Evolutionary conservation across 306 rosid genomes (phyloP).

Genomic region (Prosopis cineraria): DNA sequence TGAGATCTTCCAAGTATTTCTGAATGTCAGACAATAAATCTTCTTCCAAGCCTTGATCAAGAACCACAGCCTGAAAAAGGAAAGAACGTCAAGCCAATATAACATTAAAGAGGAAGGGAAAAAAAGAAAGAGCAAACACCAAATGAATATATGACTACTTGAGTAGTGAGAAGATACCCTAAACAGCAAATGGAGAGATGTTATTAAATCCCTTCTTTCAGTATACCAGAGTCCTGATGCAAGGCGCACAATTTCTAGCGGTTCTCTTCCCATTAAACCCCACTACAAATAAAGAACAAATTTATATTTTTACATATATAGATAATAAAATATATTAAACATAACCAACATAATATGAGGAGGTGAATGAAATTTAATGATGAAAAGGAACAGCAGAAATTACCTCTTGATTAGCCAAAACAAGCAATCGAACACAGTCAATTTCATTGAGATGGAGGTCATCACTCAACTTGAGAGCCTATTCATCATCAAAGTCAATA

Average conservation of each 20-base stretch:
- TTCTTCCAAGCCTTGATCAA: constrained; percentile 87
- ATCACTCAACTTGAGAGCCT: constrained; percentile 93
- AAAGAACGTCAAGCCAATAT: constrained; percentile 31
- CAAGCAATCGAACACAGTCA: constrained; percentile 82
- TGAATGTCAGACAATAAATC: constrained; percentile 76
- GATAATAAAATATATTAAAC: neutral
- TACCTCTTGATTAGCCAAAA: constrained; percentile 92
- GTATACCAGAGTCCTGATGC: constrained; percentile 94
- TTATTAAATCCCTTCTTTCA: constrained; percentile 88
- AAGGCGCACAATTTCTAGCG: constrained; percentile 74
- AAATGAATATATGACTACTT: constrained; percentile 23
- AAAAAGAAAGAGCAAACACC: neutral
- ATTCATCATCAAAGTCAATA: constrained; percentile 33
- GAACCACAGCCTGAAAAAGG: constrained; percentile 84
- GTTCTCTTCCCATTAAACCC: constrained; percentile 92
- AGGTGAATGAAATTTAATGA: neutral
- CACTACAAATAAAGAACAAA: constrained; percentile 48
- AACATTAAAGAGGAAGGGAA: neutral
- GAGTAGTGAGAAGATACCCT: constrained; percentile 56
- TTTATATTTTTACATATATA: neutral
- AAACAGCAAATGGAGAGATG: constrained; percentile 77
- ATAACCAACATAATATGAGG: neutral
- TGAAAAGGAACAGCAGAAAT: constrained; percentile 27
- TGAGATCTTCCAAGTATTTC: constrained; percentile 80
- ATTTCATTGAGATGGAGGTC: constrained; percentile 93